A percentile compares a stretch with the other conserved stretches of the same genome.
phyloP scores from a whole-genome alignment of 495 filamentous ascomycete species.

The Cairneyella variabilis region DNA sequence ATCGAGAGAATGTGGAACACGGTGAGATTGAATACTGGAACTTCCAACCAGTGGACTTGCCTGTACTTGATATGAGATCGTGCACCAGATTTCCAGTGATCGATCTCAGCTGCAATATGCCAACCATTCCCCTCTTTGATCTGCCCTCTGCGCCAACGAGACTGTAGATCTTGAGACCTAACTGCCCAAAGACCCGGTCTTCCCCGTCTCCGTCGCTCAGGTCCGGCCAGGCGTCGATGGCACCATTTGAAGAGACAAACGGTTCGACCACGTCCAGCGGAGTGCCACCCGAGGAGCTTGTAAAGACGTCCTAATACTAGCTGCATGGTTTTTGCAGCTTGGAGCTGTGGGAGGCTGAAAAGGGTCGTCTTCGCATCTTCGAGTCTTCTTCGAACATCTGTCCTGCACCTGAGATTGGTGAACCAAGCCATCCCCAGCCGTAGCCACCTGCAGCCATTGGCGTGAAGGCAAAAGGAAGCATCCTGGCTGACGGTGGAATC shows the following conservation, averaged over 20 bases:
- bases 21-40: neutral
- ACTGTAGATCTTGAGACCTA: neutral
- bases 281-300: slow-evolving; percentile 12
- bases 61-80: neutral
- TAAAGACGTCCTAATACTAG: neutral
- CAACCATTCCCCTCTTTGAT: neutral
- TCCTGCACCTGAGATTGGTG: slow-evolving; percentile 10
- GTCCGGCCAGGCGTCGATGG: too few species aligned
- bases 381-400: slow-evolving; percentile 12
- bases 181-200: neutral
- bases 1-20: neutral
- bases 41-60: neutral
- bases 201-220: neutral
- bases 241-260: neutral
- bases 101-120: slow-evolving; percentile 8
- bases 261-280: neutral
- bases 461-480: neutral
- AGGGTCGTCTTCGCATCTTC: neutral
- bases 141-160: neutral
- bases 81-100: neutral
- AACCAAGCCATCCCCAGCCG: slow-evolving; percentile 1
- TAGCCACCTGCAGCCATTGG: neutral
- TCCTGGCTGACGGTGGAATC: neutral
- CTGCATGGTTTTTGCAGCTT: slow-evolving; percentile 6
- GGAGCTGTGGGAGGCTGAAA: slow-evolving; percentile 27